Evolutionary conservation across 805 yeast genomes (phyloP).

Genomic region (Tetrapisispora iriomotensis): DNA sequence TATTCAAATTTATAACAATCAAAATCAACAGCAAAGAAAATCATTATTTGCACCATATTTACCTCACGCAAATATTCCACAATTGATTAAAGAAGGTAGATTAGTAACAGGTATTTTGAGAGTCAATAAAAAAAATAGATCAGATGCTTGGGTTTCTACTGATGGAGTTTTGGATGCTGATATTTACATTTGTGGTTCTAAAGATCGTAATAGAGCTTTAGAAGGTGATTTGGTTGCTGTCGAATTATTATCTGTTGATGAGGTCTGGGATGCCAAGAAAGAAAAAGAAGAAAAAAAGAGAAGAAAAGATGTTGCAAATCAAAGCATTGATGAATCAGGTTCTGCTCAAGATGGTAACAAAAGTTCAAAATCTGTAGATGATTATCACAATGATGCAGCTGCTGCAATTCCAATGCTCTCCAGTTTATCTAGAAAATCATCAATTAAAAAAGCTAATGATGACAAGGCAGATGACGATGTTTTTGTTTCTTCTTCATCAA

Average conservation of each 20-base stretch:
- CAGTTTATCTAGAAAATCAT: neutral
- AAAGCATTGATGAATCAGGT: neutral
- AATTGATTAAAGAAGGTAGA: slow-evolving; percentile 77
- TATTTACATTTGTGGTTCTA: slow-evolving; percentile 94
- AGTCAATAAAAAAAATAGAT: slow-evolving; percentile 91
- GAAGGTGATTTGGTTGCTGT: slow-evolving; percentile 97
- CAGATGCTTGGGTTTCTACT: slow-evolving; percentile 97
- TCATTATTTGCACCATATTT: slow-evolving; percentile 92
- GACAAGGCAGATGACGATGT: slow-evolving; percentile 5
- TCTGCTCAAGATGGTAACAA: slow-evolving; percentile 29
- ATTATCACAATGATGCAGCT: slow-evolving; percentile 73
- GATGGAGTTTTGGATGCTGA: slow-evolving; percentile 95
- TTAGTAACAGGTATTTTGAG: slow-evolving; percentile 86
- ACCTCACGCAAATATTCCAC: slow-evolving; percentile 89
- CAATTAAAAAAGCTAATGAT: neutral
- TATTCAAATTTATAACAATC: slow-evolving; percentile 38
- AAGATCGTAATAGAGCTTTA: slow-evolving; percentile 93
- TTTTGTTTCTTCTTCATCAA: slow-evolving; percentile 8
- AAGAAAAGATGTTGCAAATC: slow-evolving; percentile 48
- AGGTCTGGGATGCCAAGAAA: slow-evolving; percentile 92
- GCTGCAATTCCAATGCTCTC: slow-evolving; percentile 33
- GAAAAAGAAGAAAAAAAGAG: slow-evolving; percentile 97
- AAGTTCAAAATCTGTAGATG: slow-evolving; percentile 32
- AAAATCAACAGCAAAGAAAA: slow-evolving; percentile 40
- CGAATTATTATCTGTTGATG: slow-evolving; percentile 88